A percentile compares a stretch with the other conserved stretches of the same genome.
These are phyloP conservation scores for Endoconidiophora polonica DNA, from an alignment of 2,329 filamentous ascomycete species.

Conservation along the genomic window DNA sequence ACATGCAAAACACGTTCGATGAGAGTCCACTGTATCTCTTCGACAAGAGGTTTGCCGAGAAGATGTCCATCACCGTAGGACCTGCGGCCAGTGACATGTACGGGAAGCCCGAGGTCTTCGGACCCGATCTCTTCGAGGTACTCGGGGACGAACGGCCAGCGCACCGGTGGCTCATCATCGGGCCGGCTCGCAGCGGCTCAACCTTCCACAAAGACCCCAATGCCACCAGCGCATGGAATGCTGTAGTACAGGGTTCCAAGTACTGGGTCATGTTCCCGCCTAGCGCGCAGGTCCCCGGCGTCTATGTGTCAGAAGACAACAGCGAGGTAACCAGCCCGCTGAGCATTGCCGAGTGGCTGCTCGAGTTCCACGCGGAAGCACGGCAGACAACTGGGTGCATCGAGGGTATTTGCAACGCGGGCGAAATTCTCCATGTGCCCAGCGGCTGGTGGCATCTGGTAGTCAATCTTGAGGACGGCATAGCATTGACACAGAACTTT, in stretches of 20 bases:
- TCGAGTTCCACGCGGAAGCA: constrained; percentile 76
- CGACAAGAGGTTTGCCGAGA: constrained; percentile 70
- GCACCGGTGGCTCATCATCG: constrained; percentile 82
- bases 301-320: constrained; percentile 76
- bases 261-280: constrained; percentile 99
- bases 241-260: constrained; percentile 73
- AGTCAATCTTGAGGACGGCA: constrained; percentile 67
- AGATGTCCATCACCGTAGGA: constrained; percentile 58
- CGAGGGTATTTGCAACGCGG: constrained; percentile 69
- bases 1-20: constrained; percentile 64
- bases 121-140: constrained; percentile 68
- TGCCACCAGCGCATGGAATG: constrained; percentile 77
- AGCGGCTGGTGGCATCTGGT: constrained; percentile 96
- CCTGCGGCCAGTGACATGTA: constrained; percentile 40
- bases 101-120: constrained; percentile 70
- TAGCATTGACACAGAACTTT: constrained; percentile 92
- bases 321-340: constrained; percentile 87
- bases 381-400: constrained; percentile 57
- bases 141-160: constrained; percentile 67
- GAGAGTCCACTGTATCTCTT: constrained; percentile 90
- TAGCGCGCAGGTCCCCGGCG: constrained; percentile 62
- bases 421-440: constrained; percentile 83
- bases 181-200: constrained; percentile 71
- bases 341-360: constrained; percentile 91
- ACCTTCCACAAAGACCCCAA: constrained; percentile 84